Base-by-base conservation (phyloP, 768 basidiomycete genomes). In the Fomitopsis serialis region DNA sequence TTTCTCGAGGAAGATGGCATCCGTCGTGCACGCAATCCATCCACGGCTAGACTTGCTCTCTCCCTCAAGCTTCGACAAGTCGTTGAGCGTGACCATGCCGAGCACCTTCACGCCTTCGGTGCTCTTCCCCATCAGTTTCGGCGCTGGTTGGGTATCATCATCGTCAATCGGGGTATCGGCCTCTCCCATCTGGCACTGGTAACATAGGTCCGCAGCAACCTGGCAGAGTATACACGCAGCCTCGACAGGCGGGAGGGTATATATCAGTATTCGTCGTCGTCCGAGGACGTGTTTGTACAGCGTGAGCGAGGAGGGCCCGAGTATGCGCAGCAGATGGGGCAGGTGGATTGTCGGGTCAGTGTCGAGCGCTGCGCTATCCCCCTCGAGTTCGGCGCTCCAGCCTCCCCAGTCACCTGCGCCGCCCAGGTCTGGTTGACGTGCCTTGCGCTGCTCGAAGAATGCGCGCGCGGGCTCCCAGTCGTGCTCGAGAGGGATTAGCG, bases 1-100 rank as follows among this genome's bases (percentile, higher is more conserved):
- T 64, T 85, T 89, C 58, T 93, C 91, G 42, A 92, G 72, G 69
- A 89, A 92, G 17, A 93, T 79, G 9, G 89, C 84, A 58, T 93
- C 91, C 1, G 91, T 91, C 10, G 91, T 66, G 79, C 90, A 92
- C 29, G 90, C 90, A 50, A 92, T 81, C 89, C 89, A 93, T 19
- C 90, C 90, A 6, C 78, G 72, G 5, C 87, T 87, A 2, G 69
- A 75, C 58, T 72, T 69, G 24, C 77, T 75, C 65, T 85, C 87
- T 17, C 69, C 66, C 50, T 78, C 69, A 50, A 92, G 64, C 55
- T 79, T 75, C 54, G 83, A 81, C 42, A 89, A 66, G 63, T 93
- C 91, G 44, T 74, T 82, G 0, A 93, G 74, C 0, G 89, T 92
- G 27, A 92, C 78, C 80, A 89, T 85, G 0, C 90, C 91, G 2